Conservation (phyloP, 371 early-diverging fungal genomes). For the Funneliformis caledonium region DNA sequence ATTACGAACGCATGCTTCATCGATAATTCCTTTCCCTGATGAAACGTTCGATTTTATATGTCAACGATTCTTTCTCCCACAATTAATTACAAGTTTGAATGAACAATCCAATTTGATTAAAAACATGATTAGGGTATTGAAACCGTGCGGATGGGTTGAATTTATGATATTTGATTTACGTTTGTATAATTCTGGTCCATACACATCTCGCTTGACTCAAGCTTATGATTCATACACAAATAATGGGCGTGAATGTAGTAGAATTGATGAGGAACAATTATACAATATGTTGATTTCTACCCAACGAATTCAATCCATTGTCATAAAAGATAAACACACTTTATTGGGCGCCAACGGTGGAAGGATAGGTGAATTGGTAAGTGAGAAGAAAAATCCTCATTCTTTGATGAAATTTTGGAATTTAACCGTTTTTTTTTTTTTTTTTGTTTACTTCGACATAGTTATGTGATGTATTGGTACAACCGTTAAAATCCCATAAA, state of each 20-base stretch:
- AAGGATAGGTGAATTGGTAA: conserved; percentile 25
- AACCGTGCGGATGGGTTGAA: not conserved
- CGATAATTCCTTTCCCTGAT: conserved; percentile 1
- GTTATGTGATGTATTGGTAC: not conserved
- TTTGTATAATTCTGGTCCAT: not conserved
- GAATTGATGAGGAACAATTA: not conserved
- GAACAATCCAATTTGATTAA: not conserved
- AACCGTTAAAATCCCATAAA: conserved; percentile 5
- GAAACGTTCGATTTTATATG: conserved; percentile 15
- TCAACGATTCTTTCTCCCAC: not conserved
- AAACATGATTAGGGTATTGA: conserved; percentile 1
- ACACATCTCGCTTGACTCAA: not conserved
- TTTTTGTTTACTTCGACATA: not conserved
- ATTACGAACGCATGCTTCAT: not conserved
- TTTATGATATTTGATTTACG: not conserved
- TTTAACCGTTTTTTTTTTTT: not conserved
- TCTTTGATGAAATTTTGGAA: not conserved
- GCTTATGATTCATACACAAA: not conserved
- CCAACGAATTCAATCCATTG: not conserved
- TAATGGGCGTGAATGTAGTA: not conserved
- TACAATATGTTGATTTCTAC: conserved; percentile 2
- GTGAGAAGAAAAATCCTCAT: not conserved
- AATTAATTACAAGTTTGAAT: not conserved
- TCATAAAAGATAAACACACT: not conserved
- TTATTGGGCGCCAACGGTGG: conserved; percentile 1